phyloP scores from a whole-genome alignment of 129 eudicot genomes.

The Escallonia rubra region DNA sequence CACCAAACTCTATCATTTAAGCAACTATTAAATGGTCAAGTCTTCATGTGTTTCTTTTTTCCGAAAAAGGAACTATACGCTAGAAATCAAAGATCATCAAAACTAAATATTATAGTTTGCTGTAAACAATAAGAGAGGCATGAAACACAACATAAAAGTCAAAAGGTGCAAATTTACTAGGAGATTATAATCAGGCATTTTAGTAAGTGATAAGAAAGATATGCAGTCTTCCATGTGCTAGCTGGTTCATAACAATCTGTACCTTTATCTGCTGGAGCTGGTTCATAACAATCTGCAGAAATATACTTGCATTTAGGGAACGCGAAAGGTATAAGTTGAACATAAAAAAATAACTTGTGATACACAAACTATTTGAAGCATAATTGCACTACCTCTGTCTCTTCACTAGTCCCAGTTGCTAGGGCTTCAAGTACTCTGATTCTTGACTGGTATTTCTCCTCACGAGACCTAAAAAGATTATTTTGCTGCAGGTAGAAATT shows the following conservation, averaged over 20 bases:
- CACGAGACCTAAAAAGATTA: conserved; percentile 78
- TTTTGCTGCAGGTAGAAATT: conserved; percentile 59
- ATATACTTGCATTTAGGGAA: conserved; percentile 5
- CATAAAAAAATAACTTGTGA: conserved; percentile 1
- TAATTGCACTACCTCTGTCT: conserved; percentile 43
- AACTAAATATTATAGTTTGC: too few species aligned
- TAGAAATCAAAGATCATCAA: too few species aligned
- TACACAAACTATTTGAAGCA: neutral
- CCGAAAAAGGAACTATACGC: too few species aligned
- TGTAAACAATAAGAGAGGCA: too few species aligned
- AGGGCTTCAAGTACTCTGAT: conserved; percentile 87
- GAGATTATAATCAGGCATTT: too few species aligned
- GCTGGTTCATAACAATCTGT: conserved; percentile 71
- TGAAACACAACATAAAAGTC: neutral
- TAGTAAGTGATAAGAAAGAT: too few species aligned
- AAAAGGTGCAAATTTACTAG: too few species aligned
- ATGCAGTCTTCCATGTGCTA: conserved; percentile 24
- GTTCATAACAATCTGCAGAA: conserved; percentile 56
- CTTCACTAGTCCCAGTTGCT: conserved; percentile 73
- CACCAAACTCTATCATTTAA: too few species aligned
- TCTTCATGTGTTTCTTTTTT: too few species aligned
- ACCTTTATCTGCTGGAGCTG: conserved; percentile 75
- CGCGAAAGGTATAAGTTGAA: neutral
- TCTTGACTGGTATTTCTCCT: conserved; percentile 90
- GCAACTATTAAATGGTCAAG: too few species aligned